Base-by-base conservation (phyloP, 805 yeast species). In the Metschnikowia arizonensis region DNA sequence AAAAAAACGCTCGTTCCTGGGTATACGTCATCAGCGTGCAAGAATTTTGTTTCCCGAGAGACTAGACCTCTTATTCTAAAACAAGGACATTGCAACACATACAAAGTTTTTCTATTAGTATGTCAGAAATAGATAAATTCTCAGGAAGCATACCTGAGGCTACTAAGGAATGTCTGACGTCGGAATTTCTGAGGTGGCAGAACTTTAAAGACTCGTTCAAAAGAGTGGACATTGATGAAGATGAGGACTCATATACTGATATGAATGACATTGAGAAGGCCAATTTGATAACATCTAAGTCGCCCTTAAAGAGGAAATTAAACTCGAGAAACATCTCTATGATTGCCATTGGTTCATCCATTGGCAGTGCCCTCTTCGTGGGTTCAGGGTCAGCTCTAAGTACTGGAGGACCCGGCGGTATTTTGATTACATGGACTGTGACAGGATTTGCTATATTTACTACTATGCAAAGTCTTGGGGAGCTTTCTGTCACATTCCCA, bases 311-410 rank as follows among this genome's bases (percentile, higher is more conserved):
- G 29, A 68, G 84, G 52, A 61, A 65, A 40, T 52, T 66, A 42
- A 51, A 58, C 40, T 45, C 84, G 35, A 62, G 88, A 44, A 87
- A 83, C 56, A 72, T 81, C 47, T 72, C 80, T 47, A 80, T 83
- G 85, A 79, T 83, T 58, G 85, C 93, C 50, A 79, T 87, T 50
- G 93, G 93, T 53, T 90, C 91, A 50, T 85, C 91, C 10, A 65
- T 85, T 29, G 93, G 91, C 47, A 83, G 91, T 3, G 95, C 90
- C 57, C 71, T 86, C 44, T 68, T 86, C 48, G 82, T 86, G 54
- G 88, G 89, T 56, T 83, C 89, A 1, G 88, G 89, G 40, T 66
- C 79, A n/a, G 81, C 90, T 2, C 69, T 85, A 35, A 69, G 73
- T 10, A 62, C 74, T 15, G 88, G 86, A 14, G 95, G 95, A 8